These are phyloP conservation scores for Myotisia sp. DNA, from an alignment of 2,329 filamentous ascomycete species.

Conservation along the genomic window DNA sequence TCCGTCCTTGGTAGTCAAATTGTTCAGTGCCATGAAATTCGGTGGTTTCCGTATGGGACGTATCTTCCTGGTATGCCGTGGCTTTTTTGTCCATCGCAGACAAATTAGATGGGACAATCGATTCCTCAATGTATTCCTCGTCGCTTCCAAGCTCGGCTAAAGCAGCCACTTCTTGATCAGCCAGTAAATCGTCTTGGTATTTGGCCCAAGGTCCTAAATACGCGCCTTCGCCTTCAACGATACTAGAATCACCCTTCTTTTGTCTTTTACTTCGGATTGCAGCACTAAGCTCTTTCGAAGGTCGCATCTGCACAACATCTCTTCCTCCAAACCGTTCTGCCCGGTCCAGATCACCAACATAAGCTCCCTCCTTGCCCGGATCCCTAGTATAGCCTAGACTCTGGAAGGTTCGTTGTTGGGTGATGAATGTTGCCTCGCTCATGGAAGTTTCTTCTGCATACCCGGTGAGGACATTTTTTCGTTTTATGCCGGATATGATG, in stretches of 20 bases:
- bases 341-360: constrained; percentile 35
- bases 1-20: constrained; percentile 86
- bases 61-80: constrained; percentile 37
- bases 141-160: constrained; percentile 62
- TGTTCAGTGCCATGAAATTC: constrained; percentile 72
- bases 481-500: constrained; percentile 40
- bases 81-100: constrained; percentile 38
- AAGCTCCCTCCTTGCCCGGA: constrained; percentile 29
- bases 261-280: constrained; percentile 61
- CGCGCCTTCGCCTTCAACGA: constrained; percentile 73
- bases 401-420: constrained; percentile 72
- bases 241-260: constrained; percentile 65
- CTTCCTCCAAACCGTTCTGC: constrained; percentile 33
- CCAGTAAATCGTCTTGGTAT: constrained; percentile 58
- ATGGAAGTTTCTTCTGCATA: constrained; percentile 77
- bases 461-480: constrained; percentile 73
- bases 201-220: constrained; percentile 93
- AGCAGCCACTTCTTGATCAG: constrained; percentile 51
- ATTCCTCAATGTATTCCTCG: constrained; percentile 68
- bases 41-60: constrained; percentile 62
- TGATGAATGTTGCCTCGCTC: constrained; percentile 79
- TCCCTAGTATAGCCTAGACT: constrained; percentile 43
- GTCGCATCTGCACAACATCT: constrained; percentile 40
- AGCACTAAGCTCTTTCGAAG: constrained; percentile 57
- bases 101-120: constrained; percentile 40